phyloP scores from a whole-genome alignment of 139 green algal species.

The Chloropicon primus region DNA sequence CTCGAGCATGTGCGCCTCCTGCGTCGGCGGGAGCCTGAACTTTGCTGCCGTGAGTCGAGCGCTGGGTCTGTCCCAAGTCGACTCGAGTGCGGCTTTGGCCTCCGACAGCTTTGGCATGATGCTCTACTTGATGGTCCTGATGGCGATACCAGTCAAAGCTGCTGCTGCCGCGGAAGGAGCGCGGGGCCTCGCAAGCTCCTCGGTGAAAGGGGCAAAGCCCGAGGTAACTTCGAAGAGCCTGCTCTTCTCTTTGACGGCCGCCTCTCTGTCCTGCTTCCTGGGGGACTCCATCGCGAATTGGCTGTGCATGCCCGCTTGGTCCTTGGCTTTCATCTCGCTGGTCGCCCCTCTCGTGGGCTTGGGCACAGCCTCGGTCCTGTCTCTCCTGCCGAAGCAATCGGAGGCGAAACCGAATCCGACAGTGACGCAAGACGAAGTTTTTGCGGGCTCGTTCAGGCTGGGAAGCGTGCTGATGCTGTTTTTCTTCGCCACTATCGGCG shows the following conservation, averaged over 20 bases:
- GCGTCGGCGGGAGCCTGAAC: constrained; percentile 27
- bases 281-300: too few species aligned
- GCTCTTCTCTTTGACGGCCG: too few species aligned
- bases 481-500: constrained; percentile 71
- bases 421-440: not conserved
- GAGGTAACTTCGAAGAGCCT: too few species aligned
- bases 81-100: constrained; percentile 11
- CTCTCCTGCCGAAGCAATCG: not conserved
- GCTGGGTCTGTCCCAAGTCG: not conserved
- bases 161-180: not conserved
- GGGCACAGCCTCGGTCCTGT: too few species aligned
- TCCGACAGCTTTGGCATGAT: constrained; percentile 22
- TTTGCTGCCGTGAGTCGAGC: constrained; percentile 20
- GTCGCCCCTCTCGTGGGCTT: too few species aligned
- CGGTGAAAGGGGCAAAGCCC: too few species aligned
- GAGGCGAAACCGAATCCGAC: not conserved
- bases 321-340: too few species aligned
- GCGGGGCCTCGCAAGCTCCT: too few species aligned
- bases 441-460: constrained; percentile 26
- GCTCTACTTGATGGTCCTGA: constrained; percentile 14
- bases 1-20: constrained; percentile 19
- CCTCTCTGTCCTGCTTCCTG: too few species aligned
- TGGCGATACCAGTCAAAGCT: not conserved
- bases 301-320: too few species aligned
- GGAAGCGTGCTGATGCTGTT: constrained; percentile 44